phyloP scores from a whole-genome alignment of 306 rosid species.

The Canavalia ensiformis region DNA sequence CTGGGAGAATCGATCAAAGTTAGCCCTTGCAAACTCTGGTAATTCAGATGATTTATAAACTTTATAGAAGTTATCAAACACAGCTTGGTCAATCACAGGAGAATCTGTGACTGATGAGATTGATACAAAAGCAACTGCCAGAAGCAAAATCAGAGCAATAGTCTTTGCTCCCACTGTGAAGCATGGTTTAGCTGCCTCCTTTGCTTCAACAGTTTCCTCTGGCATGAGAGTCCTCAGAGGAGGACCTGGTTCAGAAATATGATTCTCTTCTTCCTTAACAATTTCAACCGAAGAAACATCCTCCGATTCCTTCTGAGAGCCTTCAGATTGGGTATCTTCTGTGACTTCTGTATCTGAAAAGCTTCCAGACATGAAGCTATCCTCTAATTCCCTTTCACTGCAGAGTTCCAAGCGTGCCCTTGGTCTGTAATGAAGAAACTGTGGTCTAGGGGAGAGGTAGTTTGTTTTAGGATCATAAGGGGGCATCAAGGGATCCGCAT shows the following conservation, averaged over 20 bases:
- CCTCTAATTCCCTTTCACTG: constrained; percentile 60
- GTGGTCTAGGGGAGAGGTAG: constrained; percentile 87
- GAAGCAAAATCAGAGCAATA: constrained; percentile 57
- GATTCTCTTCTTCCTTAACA: constrained; percentile 40
- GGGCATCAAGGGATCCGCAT: constrained; percentile 67
- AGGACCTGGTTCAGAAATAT: constrained; percentile 52
- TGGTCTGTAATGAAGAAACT: constrained; percentile 83
- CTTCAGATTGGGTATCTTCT: constrained; percentile 66
- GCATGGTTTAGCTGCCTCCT: constrained; percentile 45
- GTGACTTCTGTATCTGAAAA: constrained; percentile 68
- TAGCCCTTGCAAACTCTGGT: constrained; percentile 54
- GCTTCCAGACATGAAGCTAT: constrained; percentile 57
- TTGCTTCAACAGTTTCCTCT: constrained; percentile 50
- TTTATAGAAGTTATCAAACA: constrained; percentile 49
- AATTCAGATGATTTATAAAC: constrained; percentile 48
- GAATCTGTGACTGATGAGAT: constrained; percentile 52
- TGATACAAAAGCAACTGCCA: constrained; percentile 55
- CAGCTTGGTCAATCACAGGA: constrained; percentile 49
- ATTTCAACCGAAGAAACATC: constrained; percentile 65
- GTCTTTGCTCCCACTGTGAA: constrained; percentile 55
- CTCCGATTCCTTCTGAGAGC: constrained; percentile 62
- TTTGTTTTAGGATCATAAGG: constrained; percentile 88
- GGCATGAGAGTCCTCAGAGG: constrained; percentile 7
- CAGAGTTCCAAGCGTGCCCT: constrained; percentile 62
- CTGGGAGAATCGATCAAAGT: constrained; percentile 57